Evolutionary conservation across 1,284 basidiomycete species (phyloP).

Genomic region (Takashimella koratensis): DNA sequence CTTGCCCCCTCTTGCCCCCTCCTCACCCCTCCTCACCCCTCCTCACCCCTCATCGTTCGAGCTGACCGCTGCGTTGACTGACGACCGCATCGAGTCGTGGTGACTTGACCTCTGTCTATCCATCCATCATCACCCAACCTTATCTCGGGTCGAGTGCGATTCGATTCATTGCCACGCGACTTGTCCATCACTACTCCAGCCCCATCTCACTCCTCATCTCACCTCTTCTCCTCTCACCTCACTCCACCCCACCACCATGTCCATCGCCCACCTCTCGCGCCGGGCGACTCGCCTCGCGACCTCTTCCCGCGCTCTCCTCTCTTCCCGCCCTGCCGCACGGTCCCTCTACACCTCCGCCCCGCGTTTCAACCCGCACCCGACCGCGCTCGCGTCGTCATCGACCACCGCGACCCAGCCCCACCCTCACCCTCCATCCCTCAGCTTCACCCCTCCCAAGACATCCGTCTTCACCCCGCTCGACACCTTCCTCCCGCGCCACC

Average conservation of each 20-base stretch:
- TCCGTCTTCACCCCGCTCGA: constrained; percentile 73
- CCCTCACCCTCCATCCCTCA: constrained; percentile 35
- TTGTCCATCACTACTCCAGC: too few species aligned
- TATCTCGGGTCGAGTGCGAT: too few species aligned
- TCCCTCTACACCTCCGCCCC: constrained; percentile 17
- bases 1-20: too few species aligned
- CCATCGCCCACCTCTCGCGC: constrained; percentile 8
- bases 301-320: not conserved
- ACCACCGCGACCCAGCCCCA: constrained; percentile 46
- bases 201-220: not conserved
- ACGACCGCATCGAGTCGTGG: too few species aligned
- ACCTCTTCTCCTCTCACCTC: not conserved
- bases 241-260: constrained; percentile 6
- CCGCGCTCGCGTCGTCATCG: constrained; percentile 22
- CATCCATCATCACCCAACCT: too few species aligned
- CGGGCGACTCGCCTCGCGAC: constrained; percentile 8
- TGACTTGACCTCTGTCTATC: too few species aligned
- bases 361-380: constrained; percentile 17
- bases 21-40: too few species aligned
- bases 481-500: constrained; percentile 80
- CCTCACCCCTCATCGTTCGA: too few species aligned
- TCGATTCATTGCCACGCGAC: too few species aligned
- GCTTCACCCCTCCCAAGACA: constrained; percentile 32
- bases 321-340: constrained; percentile 19
- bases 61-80: too few species aligned